A percentile compares a stretch with the other conserved stretches of the same genome.
phyloP scores from a whole-genome alignment of 2,329 filamentous ascomycete species.

The Venturia pyrina region DNA sequence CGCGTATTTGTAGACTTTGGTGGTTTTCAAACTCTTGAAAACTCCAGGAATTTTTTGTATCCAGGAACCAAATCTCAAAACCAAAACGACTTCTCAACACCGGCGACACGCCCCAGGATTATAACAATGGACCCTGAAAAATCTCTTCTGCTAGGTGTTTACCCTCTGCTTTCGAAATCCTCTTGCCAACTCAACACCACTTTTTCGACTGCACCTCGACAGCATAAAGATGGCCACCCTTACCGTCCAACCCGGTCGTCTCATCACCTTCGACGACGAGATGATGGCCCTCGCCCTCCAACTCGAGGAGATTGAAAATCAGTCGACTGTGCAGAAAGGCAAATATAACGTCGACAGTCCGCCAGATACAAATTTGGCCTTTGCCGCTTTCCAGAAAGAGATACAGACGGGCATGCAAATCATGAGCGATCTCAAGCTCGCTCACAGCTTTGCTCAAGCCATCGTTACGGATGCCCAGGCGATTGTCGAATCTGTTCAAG shows the following conservation, averaged over 20 bases:
- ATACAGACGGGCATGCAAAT: constrained; percentile 15
- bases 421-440: constrained; percentile 17
- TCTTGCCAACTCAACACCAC: too few relatives aligned
- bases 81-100: too few relatives aligned
- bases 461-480: constrained; percentile 17
- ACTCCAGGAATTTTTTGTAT: too few relatives aligned
- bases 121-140: too few relatives aligned
- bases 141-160: too few relatives aligned
- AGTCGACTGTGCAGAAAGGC: constrained; percentile 15
- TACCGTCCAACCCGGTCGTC: background rate
- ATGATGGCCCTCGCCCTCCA: constrained; percentile 20
- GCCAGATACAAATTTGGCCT: constrained; percentile 18
- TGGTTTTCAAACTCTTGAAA: too few relatives aligned
- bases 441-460: constrained; percentile 19
- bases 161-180: too few relatives aligned
- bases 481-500: constrained; percentile 15
- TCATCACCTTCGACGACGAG: constrained; percentile 18
- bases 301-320: constrained; percentile 18
- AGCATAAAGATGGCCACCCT: background rate
- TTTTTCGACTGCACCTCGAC: too few relatives aligned
- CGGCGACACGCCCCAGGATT: too few relatives aligned
- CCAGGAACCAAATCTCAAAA: too few relatives aligned
- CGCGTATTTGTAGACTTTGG: too few relatives aligned
- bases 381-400: constrained; percentile 16
- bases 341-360: constrained; percentile 16